Conservation (phyloP, 129 eudicot genomes). For the Glebionis coronaria region DNA sequence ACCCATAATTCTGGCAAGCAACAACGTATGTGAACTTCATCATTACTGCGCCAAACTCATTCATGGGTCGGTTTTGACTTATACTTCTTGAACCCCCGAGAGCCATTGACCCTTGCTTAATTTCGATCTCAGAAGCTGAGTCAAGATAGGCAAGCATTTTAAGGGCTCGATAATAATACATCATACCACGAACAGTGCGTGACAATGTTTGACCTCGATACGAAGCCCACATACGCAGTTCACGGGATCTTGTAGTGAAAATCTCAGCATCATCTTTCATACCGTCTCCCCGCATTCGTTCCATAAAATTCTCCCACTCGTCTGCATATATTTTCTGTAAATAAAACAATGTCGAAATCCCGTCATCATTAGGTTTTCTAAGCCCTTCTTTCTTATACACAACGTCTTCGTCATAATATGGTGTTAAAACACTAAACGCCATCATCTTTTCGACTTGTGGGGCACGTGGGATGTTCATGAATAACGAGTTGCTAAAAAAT, state of each 20-base stretch:
- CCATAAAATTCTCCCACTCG: slow-evolving; percentile 84
- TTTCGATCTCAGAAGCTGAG: slow-evolving; percentile 78
- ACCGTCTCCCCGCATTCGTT: slow-evolving; percentile 80
- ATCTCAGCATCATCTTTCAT: slow-evolving; percentile 65
- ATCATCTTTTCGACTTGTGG: slow-evolving; percentile 92
- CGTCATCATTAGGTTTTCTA: slow-evolving; percentile 78
- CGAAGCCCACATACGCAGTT: slow-evolving; percentile 87
- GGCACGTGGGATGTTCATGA: slow-evolving; percentile 96
- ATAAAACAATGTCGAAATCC: slow-evolving; percentile 78
- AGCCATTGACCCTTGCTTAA: slow-evolving; percentile 53
- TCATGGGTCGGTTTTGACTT: slow-evolving; percentile 43
- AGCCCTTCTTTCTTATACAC: slow-evolving; percentile 60
- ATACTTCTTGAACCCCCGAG: slow-evolving; percentile 43
- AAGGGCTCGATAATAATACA: slow-evolving; percentile 87
- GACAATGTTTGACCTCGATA: slow-evolving; percentile 90
- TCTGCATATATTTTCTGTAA: slow-evolving; percentile 83
- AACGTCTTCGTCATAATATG: slow-evolving; percentile 91
- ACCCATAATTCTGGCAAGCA: slow-evolving; percentile 88
- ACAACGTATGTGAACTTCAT: slow-evolving; percentile 87
- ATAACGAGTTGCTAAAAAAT: slow-evolving; percentile 80
- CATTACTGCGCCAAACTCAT: slow-evolving; percentile 64
- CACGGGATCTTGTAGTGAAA: slow-evolving; percentile 54
- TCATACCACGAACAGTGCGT: slow-evolving; percentile 94
- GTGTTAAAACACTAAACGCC: slow-evolving; percentile 89
- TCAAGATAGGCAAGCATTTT: slow-evolving; percentile 85